Evolutionary conservation across 805 yeast genomes (phyloP).

Genomic region (Yamadazyma kitorensis): DNA sequence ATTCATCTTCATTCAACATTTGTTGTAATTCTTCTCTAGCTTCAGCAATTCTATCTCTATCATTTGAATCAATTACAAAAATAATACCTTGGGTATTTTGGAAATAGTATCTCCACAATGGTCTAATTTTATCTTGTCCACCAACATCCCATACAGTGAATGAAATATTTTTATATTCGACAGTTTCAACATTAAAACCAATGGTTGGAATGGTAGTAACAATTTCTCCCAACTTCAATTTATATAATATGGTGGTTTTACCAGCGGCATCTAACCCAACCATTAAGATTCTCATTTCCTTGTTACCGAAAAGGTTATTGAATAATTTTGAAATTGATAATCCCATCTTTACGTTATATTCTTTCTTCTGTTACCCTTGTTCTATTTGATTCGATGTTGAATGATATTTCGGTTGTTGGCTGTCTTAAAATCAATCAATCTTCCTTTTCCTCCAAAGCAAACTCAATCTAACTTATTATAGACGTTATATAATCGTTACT

Average conservation of each 20-base stretch:
- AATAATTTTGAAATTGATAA: slow-evolving; percentile 90
- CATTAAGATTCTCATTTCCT: slow-evolving; percentile 97
- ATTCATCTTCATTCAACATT: slow-evolving; percentile 97
- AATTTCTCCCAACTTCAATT: slow-evolving; percentile 92
- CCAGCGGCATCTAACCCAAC: slow-evolving; percentile 99
- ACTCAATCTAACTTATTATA: no score
- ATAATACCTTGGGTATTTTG: slow-evolving; percentile 98
- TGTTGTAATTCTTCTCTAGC: slow-evolving; percentile 98
- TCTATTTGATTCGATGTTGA: no score
- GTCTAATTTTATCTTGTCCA: slow-evolving; percentile 99
- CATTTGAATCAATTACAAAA: slow-evolving; percentile 96
- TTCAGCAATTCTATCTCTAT: slow-evolving; percentile 95
- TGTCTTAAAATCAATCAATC: no score
- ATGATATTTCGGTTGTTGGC: no score
- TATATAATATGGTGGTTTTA: slow-evolving; percentile 94
- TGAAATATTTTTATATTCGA: slow-evolving; percentile 93
- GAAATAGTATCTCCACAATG: slow-evolving; percentile 98
- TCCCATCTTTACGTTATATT: slow-evolving; percentile 85
- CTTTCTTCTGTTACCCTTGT: slow-evolving; percentile 21
- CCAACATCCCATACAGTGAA: slow-evolving; percentile 99
- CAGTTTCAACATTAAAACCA: slow-evolving; percentile 97
- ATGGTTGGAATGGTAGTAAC: slow-evolving; percentile 96
- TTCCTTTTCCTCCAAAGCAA: no score
- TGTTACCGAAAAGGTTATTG: slow-evolving; percentile 93
- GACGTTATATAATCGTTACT: no score